Evolutionary conservation across 495 filamentous ascomycete species (phyloP), one percentile per base, ranked within the genome.

Genomic region (Elasticomyces elasticus): DNA sequence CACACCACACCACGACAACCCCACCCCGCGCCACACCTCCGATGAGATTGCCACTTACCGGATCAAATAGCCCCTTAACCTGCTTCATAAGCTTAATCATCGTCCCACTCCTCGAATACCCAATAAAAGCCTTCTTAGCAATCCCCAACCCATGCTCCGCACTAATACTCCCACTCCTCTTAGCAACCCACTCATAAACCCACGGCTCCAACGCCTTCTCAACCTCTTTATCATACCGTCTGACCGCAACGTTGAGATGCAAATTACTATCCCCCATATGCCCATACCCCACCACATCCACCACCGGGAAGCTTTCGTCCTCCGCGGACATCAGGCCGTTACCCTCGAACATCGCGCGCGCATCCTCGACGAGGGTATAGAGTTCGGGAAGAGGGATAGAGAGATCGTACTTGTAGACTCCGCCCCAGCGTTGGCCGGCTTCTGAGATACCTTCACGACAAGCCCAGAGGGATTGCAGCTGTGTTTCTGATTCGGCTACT

Each of bases 261-360:
- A 98, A 67, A 67, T 98, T 98, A 3, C 85, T 81, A 67, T 98
- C 92, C 27, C 92, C 92, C 87, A 98, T 95, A 69, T 98, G 92
- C 11, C 92, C 92, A 64, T 94, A 98, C 2, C 92, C 92, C n/a
- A 94, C 82, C 19, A 94, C 90, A 40, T 82, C 85, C 0, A 92
- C 80, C 4, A 94, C 88, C 2, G 90, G 87, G 26, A 24, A 74
- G 42, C 83, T 81, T 41, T 89, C 85, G 35, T 78, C 78, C 23
- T 87, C 84, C 28, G 87, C 84, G 13, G 15, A 17, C 15, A 94
- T 75, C 5, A 97, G 76, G 0, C 89, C 90, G 19, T 80, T 79
- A 25, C 79, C 73, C 2, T 76, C 78, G 25, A 97, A 73, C 11
- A 83, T 79, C 47, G 79, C 79, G 53, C 79, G 76, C 31, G 82